Conservation (phyloP, 768 basidiomycete species). For the Pleurotus tuoliensis region DNA sequence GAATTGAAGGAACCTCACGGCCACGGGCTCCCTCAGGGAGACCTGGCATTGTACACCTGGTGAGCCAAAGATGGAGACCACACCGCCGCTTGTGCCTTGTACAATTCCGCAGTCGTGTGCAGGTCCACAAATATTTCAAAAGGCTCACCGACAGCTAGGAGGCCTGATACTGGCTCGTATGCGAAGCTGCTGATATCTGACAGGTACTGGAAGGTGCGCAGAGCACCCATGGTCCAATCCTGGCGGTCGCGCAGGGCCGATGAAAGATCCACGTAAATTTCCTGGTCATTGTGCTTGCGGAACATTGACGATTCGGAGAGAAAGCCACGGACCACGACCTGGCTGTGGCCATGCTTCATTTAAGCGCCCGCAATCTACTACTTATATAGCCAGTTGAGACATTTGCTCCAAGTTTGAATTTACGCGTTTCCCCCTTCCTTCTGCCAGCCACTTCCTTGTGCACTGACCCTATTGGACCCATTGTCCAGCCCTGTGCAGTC, state of each 20-base stretch:
- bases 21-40: constrained; percentile 37
- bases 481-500: background rate
- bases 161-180: constrained; percentile 53
- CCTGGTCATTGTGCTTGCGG: constrained; percentile 29
- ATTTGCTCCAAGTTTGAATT: constrained; percentile 3
- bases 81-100: constrained; percentile 61
- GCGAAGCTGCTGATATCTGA: constrained; percentile 50
- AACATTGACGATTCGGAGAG: constrained; percentile 30
- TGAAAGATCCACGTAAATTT: constrained; percentile 49
- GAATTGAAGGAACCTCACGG: constrained; percentile 62
- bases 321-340: background rate
- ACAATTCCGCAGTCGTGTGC: background rate
- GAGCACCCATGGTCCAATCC: constrained; percentile 53
- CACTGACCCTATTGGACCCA: background rate
- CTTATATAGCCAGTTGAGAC: background rate
- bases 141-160: constrained; percentile 56
- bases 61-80: constrained; percentile 63
- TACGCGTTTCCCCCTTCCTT: background rate
- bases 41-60: constrained; percentile 57
- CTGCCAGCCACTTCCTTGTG: background rate
- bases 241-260: constrained; percentile 47
- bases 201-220: constrained; percentile 48
- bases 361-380: constrained; percentile 2
- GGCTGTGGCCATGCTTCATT: background rate
- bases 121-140: constrained; percentile 1